These are phyloP conservation scores for Populus simonii DNA, from an alignment of 345 rosid species.

Conservation along the genomic window DNA sequence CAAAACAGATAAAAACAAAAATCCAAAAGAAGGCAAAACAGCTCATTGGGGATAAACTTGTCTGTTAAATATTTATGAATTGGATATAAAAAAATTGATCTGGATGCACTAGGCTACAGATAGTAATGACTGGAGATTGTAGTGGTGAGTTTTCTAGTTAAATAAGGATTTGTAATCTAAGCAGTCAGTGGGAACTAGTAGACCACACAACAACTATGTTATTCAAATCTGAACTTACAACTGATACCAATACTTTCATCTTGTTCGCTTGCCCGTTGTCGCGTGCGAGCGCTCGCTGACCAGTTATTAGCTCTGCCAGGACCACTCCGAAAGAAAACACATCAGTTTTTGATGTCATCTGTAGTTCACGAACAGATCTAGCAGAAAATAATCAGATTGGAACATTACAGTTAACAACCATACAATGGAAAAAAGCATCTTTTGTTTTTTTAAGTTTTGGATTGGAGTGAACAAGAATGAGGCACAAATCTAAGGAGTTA, in stretches of 20 bases:
- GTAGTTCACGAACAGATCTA: conserved; percentile 32
- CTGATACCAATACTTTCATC: conserved; percentile 19
- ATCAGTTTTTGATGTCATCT: conserved; percentile 35
- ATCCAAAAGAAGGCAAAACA: too few relatives aligned
- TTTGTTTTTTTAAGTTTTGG: neutral
- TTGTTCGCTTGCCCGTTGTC: conserved; percentile 24
- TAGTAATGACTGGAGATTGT: too few relatives aligned
- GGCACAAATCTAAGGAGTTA: neutral
- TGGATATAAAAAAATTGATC: too few relatives aligned
- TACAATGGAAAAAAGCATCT: neutral
- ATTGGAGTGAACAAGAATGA: neutral
- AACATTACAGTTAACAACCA: neutral
- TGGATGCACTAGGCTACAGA: too few relatives aligned
- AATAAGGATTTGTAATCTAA: too few relatives aligned
- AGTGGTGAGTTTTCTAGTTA: too few relatives aligned
- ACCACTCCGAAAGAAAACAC: conserved; percentile 45
- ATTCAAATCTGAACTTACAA: conserved; percentile 22
- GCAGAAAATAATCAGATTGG: neutral
- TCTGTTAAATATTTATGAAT: too few relatives aligned
- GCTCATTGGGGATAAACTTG: too few relatives aligned
- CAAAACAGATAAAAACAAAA: too few relatives aligned
- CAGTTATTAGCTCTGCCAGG: conserved; percentile 41
- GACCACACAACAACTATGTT: too few relatives aligned
- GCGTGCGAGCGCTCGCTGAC: conserved; percentile 27
- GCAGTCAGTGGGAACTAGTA: too few relatives aligned